A percentile compares a stretch with the other conserved stretches of the same genome.
phyloP scores from a whole-genome alignment of 108 stramenopile genomes.

The Schizochytrium sp. region DNA sequence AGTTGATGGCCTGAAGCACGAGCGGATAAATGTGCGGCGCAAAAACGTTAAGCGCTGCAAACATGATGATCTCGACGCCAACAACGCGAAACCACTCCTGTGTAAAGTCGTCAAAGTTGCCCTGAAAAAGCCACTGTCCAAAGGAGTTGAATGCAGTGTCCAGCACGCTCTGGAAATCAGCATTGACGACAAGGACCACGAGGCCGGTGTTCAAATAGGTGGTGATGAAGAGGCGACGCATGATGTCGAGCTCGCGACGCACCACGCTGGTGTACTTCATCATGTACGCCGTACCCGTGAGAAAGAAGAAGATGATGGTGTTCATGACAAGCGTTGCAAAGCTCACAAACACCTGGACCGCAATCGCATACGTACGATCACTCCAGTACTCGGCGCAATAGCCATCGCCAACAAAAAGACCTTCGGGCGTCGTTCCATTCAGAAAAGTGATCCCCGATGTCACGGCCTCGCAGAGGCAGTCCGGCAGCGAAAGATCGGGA shows the following conservation, averaged over 20 bases:
- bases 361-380: background rate
- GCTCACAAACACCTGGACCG: background rate
- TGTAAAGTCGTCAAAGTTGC: background rate
- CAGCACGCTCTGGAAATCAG: background rate
- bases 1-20: background rate
- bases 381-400: background rate
- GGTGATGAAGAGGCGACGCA: background rate
- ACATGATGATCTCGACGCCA: background rate
- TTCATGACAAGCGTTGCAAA: background rate
- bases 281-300: background rate
- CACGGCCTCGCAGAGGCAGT: background rate
- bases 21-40: background rate
- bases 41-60: background rate
- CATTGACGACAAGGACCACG: background rate
- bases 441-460: background rate
- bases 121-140: background rate
- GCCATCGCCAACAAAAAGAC: background rate
- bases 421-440: background rate
- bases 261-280: background rate
- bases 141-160: background rate
- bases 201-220: background rate
- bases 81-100: background rate
- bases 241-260: background rate
- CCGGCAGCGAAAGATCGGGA: background rate
- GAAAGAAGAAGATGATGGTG: background rate